Conservation (phyloP, 257 asterid species). For the Lycium ferocissimum region DNA sequence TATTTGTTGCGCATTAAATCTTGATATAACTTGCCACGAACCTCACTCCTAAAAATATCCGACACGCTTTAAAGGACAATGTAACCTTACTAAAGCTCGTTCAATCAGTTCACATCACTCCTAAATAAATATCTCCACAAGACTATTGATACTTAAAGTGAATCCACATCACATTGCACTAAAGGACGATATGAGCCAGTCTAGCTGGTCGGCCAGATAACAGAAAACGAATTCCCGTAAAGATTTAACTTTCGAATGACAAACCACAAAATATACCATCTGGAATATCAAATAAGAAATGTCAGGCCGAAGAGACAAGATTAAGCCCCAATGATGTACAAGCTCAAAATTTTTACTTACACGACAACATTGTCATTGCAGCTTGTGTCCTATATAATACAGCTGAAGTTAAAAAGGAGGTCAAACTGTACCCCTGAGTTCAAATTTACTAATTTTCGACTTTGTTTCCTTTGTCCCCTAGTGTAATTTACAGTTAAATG, state of each 20-base stretch:
- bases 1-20: background rate
- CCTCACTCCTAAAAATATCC: background rate
- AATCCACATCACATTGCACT: background rate
- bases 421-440: background rate
- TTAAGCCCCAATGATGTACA: background rate
- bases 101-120: background rate
- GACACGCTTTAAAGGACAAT: background rate
- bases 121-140: background rate
- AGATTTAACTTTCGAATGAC: background rate
- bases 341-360: background rate
- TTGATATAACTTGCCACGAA: background rate
- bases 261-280: background rate
- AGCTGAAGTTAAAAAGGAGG: background rate
- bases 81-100: background rate
- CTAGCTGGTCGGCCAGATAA: background rate
- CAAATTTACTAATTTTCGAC: conserved; percentile 36
- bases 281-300: background rate
- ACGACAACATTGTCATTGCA: background rate
- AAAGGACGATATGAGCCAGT: background rate
- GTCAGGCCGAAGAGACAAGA: background rate
- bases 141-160: background rate
- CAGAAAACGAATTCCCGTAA: background rate
- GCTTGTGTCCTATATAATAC: conserved; percentile 33
- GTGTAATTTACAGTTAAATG: conserved; percentile 11
- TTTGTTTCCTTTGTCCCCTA: background rate